A percentile compares a stretch with the other conserved stretches of the same genome.
Evolutionary conservation across 345 rosid species (phyloP).

Genomic region (Ceriops tagal): DNA sequence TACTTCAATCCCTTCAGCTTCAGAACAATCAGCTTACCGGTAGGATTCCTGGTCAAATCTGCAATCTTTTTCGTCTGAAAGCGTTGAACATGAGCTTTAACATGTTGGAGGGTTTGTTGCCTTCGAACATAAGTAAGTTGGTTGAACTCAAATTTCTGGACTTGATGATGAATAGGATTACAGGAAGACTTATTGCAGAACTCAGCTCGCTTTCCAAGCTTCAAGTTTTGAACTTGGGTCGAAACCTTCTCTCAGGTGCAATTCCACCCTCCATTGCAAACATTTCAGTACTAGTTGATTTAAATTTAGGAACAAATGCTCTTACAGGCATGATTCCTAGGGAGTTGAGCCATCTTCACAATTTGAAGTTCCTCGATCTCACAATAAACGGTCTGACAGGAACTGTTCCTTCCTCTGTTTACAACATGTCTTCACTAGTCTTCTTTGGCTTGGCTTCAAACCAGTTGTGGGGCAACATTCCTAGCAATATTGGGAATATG

Average conservation of each 20-base stretch:
- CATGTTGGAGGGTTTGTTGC: slow-evolving; percentile 33
- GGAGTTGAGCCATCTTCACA: slow-evolving; percentile 32
- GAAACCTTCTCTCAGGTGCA: slow-evolving; percentile 34
- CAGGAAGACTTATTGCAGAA: slow-evolving; percentile 18
- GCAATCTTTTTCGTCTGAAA: slow-evolving; percentile 35
- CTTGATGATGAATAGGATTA: slow-evolving; percentile 30
- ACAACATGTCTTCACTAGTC: slow-evolving; percentile 44
- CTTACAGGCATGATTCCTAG: slow-evolving; percentile 38
- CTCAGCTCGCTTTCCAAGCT: slow-evolving; percentile 29
- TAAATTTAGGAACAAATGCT: slow-evolving; percentile 43
- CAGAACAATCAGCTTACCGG: slow-evolving; percentile 41
- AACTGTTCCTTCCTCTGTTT: slow-evolving; percentile 33
- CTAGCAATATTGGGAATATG: slow-evolving; percentile 33
- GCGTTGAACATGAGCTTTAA: slow-evolving; percentile 45
- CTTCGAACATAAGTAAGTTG: slow-evolving; percentile 35
- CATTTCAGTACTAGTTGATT: slow-evolving; percentile 33
- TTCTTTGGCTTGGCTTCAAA: slow-evolving; percentile 41
- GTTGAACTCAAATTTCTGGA: slow-evolving; percentile 31
- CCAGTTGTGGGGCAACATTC: slow-evolving; percentile 36
- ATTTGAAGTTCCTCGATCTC: slow-evolving; percentile 36
- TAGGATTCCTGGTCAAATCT: slow-evolving; percentile 33
- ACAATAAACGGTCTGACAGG: slow-evolving; percentile 39
- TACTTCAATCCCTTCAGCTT: slow-evolving; percentile 45
- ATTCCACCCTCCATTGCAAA: slow-evolving; percentile 43
- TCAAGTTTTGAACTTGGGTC: slow-evolving; percentile 38